A percentile compares a stretch with the other conserved stretches of the same genome.
These are phyloP conservation scores for Nissolia schottii DNA, from an alignment of 306 rosid genomes.

Conservation along the genomic window DNA sequence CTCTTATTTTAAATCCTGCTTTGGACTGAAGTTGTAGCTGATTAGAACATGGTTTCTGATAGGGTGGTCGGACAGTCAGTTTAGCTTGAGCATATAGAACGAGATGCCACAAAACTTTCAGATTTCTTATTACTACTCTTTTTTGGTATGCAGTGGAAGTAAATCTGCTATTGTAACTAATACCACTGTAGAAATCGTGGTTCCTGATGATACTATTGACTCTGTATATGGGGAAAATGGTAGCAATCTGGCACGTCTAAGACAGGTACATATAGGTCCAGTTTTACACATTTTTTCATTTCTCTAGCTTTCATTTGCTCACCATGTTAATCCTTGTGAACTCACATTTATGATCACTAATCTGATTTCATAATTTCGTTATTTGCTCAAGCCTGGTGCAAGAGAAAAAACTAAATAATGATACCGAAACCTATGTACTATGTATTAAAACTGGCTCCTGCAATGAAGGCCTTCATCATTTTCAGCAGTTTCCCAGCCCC, in stretches of 20 bases:
- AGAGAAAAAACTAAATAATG: not conserved
- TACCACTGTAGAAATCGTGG: conserved; percentile 84
- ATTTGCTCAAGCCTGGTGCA: not conserved
- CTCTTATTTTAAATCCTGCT: conserved; percentile 10
- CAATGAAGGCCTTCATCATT: not conserved
- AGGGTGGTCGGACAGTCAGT: conserved; percentile 3
- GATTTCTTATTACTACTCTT: not conserved
- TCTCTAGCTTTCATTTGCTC: conserved; percentile 8
- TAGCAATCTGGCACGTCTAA: conserved; percentile 73
- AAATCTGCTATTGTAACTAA: conserved; percentile 91
- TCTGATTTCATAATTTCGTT: conserved; percentile 7
- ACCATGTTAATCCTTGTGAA: not conserved
- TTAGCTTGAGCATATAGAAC: not conserved
- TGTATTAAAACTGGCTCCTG: not conserved
- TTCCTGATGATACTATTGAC: conserved; percentile 82
- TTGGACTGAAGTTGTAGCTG: not conserved
- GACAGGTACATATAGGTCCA: conserved; percentile 58
- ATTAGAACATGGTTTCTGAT: not conserved
- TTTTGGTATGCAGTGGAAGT: conserved; percentile 59
- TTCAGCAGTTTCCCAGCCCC: not conserved
- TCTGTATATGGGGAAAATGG: conserved; percentile 90
- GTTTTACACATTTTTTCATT: not conserved
- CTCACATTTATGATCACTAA: not conserved
- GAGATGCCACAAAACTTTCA: not conserved
- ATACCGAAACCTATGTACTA: not conserved